phyloP scores from a whole-genome alignment of 345 rosid genomes.

The Bruguiera sexangula region DNA sequence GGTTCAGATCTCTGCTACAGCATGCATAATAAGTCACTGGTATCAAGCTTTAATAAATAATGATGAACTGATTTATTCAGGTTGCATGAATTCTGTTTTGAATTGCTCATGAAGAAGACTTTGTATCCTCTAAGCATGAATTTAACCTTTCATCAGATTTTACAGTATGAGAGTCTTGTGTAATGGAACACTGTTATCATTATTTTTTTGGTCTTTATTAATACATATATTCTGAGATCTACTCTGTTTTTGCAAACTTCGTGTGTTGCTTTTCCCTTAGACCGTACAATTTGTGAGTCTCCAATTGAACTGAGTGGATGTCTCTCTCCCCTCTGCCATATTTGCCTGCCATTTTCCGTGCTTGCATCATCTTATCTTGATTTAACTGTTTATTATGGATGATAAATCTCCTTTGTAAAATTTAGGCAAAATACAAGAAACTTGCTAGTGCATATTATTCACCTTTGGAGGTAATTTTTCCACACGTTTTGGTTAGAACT shows the following conservation, averaged over 20 bases:
- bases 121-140: background rate
- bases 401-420: too few species aligned
- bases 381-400: too few species aligned
- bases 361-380: too few species aligned
- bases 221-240: background rate
- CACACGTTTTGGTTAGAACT: too few species aligned
- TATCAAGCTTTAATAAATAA: background rate
- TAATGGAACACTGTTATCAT: too few species aligned
- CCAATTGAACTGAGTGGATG: slow-evolving; percentile 63
- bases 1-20: background rate
- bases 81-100: background rate
- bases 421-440: too few species aligned
- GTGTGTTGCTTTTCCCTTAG: slow-evolving; percentile 10
- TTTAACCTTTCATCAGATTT: background rate
- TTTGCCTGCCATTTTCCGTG: too few species aligned
- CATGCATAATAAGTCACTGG: background rate
- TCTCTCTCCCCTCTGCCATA: too few species aligned
- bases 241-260: background rate
- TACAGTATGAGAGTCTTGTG: background rate
- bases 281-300: slow-evolving; percentile 64
- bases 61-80: background rate
- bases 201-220: too few species aligned
- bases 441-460: too few species aligned
- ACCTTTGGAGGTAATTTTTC: too few species aligned
- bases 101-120: background rate